Evolutionary conservation across 2,329 filamentous ascomycete genomes (phyloP), one percentile per base, ranked within the genome.

Genomic region (Trichoderma asperellum): DNA sequence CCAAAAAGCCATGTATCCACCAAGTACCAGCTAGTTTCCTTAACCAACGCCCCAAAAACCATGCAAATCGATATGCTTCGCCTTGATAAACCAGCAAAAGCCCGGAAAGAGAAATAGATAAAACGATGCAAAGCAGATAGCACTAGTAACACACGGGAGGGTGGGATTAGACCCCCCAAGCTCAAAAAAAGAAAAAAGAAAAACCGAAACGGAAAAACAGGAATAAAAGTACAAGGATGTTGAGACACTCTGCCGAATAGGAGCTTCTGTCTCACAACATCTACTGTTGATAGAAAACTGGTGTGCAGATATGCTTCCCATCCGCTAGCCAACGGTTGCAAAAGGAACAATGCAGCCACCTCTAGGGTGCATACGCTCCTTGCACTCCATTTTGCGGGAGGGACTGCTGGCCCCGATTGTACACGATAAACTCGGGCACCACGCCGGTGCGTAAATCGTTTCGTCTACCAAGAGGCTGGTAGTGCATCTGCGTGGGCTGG

Each of bases 401-500:
- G 52, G 75, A 61, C 16, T 71, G 72, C 53, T 76, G 76, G 43
- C 75, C 74, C 8, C 79, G 73, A 61, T 80, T 77, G 72, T 77
- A 81, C 59, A 78, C 68, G 55, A 81, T 68, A 70, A 87, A 90
- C 73, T 90, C 88, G 21, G 92, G 92, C 5, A 94, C 87, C 24
- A 92, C 86, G 12, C 92, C 92, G 0, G 89, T 87, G 47, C 90
- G 88, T 69, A 92, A 83, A 53, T 91, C 88, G 70, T 89, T 85
- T 37, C 88, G 84, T 76, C 91, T 89, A 10, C 92, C 91, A 5
- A 95, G 81, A 10, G 92, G 91, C 73, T 94, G 91, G 76, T 96
- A 92, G 78, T 95, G 91, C 90, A 96, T 94, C 81, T 94, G 87
- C 70, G 88, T 86, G 64, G 91, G 89, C 84, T 82, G 81, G 78